Evolutionary conservation across 495 filamentous ascomycete species (phyloP).

Genomic region (Daldinia vernicosa): DNA sequence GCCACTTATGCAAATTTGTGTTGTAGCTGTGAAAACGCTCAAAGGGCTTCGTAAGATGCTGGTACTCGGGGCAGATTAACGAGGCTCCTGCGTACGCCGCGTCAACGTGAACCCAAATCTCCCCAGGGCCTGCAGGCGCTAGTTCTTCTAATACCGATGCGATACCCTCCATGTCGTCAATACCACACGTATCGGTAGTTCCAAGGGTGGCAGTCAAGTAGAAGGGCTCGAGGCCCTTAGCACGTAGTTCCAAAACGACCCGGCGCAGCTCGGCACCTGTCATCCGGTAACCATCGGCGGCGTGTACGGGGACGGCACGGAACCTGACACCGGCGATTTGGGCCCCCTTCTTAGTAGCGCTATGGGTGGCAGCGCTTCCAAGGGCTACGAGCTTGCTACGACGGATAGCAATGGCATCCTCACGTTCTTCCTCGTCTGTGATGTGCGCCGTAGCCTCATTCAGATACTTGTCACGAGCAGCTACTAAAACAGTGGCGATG

Average conservation of each 20-base stretch:
- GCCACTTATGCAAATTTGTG: slow-evolving; percentile 98
- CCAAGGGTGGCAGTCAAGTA: slow-evolving; percentile 87
- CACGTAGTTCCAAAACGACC: slow-evolving; percentile 67
- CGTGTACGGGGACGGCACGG: slow-evolving; percentile 67
- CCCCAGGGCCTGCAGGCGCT: slow-evolving; percentile 51
- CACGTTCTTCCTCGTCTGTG: slow-evolving; percentile 64
- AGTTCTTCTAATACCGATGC: slow-evolving; percentile 69
- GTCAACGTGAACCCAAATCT: slow-evolving; percentile 92
- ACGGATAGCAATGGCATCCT: slow-evolving; percentile 71
- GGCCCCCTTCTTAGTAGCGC: slow-evolving; percentile 85
- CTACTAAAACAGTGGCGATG: slow-evolving; percentile 85
- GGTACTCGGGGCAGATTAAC: slow-evolving; percentile 81
- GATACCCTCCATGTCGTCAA: slow-evolving; percentile 82
- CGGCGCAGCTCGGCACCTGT: slow-evolving; percentile 69
- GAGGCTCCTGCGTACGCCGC: slow-evolving; percentile 92
- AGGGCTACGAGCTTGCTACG: slow-evolving; percentile 81
- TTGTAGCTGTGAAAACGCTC: slow-evolving; percentile 84
- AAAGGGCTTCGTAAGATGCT: slow-evolving; percentile 71
- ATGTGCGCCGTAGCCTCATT: slow-evolving; percentile 63
- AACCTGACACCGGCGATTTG: slow-evolving; percentile 85
- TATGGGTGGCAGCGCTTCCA: slow-evolving; percentile 81
- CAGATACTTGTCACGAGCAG: slow-evolving; percentile 84
- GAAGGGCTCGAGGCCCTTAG: slow-evolving; percentile 79
- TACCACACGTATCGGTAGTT: slow-evolving; percentile 86
- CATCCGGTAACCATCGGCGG: slow-evolving; percentile 73